Conservation (phyloP, 1,284 basidiomycete species). For the Puccinia sorghi region DNA sequence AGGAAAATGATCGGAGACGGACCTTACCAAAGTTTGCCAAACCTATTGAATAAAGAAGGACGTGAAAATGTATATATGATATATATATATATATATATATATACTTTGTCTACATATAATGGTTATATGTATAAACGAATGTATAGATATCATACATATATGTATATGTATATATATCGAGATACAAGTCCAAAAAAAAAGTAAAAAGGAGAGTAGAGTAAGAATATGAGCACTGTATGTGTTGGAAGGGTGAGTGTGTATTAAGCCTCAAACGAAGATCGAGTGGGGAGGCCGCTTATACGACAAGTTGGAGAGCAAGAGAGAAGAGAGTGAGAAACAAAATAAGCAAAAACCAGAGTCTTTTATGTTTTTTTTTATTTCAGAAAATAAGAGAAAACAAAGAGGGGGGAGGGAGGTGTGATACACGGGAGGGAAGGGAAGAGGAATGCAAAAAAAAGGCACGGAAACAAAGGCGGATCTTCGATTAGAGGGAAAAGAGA, state of each 20-base stretch:
- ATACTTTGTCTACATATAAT: neutral
- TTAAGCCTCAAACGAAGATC: no score
- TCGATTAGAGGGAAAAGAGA: neutral
- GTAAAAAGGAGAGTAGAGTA: no score
- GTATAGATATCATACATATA: neutral
- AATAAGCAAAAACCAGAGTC: neutral
- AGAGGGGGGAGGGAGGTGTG: neutral
- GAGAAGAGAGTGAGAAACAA: neutral
- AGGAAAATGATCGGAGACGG: no score
- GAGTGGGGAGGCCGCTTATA: no score
- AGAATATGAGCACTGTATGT: no score
- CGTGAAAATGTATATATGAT: neutral
- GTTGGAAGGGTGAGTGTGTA: no score
- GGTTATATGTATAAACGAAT: no score
- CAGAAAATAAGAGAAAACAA: neutral
- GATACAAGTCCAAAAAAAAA: neutral
- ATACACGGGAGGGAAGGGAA: neutral
- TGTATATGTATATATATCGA: neutral
- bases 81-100: neutral
- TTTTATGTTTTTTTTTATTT: no score
- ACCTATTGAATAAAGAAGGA: neutral
- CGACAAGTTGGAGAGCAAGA: no score
- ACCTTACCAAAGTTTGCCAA: no score
- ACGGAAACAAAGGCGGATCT: neutral
- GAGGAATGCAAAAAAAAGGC: constrained; percentile 3